Evolutionary conservation across 768 basidiomycete genomes (phyloP), one percentile per base, ranked within the genome.

Genomic region (Boletus tomentosulus): DNA sequence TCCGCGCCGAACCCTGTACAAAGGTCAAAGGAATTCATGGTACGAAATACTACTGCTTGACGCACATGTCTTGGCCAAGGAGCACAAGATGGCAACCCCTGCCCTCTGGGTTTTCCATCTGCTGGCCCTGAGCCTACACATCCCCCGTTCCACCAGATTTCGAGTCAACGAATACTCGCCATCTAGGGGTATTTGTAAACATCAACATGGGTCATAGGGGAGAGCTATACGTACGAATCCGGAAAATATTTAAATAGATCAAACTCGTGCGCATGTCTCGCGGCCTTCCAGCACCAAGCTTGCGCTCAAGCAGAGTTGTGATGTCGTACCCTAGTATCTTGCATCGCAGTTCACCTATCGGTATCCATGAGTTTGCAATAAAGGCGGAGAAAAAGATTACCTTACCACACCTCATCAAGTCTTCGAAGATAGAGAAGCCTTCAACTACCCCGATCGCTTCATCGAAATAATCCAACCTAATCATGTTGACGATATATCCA

Each of bases 381-480:
- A 25, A 35, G 19, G 8, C 4, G 4, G 41, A 13, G 16, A 37
- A 30, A 5, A 11, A 7, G 11, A 31, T 28, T 9, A 7, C 6
- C 35, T 27, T 46, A 61, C 59, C 42, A 19, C 52, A 49, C 46
- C 15, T 51, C 37, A 61, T n/a, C 42, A 61, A 34, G 9, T 56
- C 48, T 34, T 51, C 47, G n/a, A 61, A 61, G 10, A 59, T 51
- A n/a, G 49, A 52, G 35, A 59, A 64, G 5, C 63, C 63, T 42
- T 59, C 62, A 1, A 51, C 46, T n/a, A 59, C 25, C 22, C 63
- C 63, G 15, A 64, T 43, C 2, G 63, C 62, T n/a, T 64, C 63
- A n/a, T 64, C 63, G 39, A 64, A 64, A 41, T 59, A 61, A 50
- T 61, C 59, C 42, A 64, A 27, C 45, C 59, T 51, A 5, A 64